Evolutionary conservation across 2,329 filamentous ascomycete species (phyloP).

Genomic region (Paecilomyces dactylethromorphus): DNA sequence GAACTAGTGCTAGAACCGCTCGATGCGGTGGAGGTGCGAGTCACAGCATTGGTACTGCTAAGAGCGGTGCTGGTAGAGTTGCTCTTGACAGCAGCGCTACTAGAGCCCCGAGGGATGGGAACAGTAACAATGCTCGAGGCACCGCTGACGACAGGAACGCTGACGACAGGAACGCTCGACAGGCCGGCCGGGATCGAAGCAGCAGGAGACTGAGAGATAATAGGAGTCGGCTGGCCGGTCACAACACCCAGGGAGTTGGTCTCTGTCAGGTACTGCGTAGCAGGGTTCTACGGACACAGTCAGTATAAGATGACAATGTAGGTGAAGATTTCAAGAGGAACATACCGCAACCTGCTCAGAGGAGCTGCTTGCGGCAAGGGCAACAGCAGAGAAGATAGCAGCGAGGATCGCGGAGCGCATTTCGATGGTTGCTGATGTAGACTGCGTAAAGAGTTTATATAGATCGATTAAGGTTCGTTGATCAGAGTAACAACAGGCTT

Average conservation of each 20-base stretch:
- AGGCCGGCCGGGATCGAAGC: constrained; percentile 39
- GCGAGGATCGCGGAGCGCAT: constrained; percentile 44
- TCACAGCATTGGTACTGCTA: constrained; percentile 10
- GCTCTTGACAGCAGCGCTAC: constrained; percentile 6
- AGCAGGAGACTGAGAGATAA: constrained; percentile 27
- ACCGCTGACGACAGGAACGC: constrained; percentile 5
- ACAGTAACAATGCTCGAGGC: constrained; percentile 16
- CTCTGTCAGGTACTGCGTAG: constrained; percentile 39
- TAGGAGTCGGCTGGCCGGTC: constrained; percentile 38
- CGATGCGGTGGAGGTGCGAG: constrained; percentile 15
- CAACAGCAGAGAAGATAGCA: constrained; percentile 31
- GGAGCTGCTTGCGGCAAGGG: background rate
- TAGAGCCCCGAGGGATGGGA: constrained; percentile 9
- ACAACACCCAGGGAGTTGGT: constrained; percentile 46
- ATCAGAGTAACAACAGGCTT: background rate
- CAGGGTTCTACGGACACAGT: constrained; percentile 28
- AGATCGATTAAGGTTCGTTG: background rate
- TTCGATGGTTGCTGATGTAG: constrained; percentile 16
- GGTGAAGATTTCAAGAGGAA: background rate
- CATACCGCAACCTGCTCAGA: constrained; percentile 2
- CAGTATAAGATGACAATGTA: constrained; percentile 1
- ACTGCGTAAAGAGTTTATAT: background rate
- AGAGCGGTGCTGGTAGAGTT: constrained; percentile 15
- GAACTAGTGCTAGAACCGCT: constrained; percentile 15
- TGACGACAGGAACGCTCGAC: constrained; percentile 22